A percentile compares a stretch with the other conserved stretches of the same genome.
Conservation (phyloP, 2,329 filamentous ascomycete species). For the Boeremia lycopersici region DNA sequence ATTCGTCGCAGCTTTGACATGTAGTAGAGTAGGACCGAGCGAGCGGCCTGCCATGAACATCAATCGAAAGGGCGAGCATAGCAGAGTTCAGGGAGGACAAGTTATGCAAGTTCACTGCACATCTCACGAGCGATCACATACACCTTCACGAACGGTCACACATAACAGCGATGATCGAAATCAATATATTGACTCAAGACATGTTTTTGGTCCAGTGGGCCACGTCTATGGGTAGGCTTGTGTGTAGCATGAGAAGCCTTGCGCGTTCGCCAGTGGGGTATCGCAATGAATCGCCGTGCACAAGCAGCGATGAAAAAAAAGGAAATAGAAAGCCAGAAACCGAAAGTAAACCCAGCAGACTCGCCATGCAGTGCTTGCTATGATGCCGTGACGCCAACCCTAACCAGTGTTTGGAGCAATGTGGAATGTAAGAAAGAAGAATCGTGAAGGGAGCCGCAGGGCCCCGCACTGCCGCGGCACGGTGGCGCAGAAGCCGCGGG, state of each 20-base stretch:
- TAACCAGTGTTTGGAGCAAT: background rate
- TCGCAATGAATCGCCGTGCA: slow-evolving; percentile 21
- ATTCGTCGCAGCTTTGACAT: background rate
- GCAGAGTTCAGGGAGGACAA: no score
- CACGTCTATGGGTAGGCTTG: slow-evolving; percentile 35
- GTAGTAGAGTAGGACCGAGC: no score
- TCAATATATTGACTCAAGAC: slow-evolving; percentile 11
- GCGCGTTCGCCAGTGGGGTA: slow-evolving; percentile 43
- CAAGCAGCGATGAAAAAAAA: background rate
- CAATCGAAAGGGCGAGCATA: background rate
- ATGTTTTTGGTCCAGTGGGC: slow-evolving; percentile 42
- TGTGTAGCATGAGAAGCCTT: slow-evolving; percentile 41
- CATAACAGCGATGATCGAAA: background rate
- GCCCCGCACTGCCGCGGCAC: background rate
- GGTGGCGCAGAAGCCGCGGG: background rate
- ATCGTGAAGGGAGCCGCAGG: background rate
- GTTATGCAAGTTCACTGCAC: background rate
- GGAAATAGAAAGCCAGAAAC: background rate
- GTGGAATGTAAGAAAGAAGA: background rate
- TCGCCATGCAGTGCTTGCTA: slow-evolving; percentile 8
- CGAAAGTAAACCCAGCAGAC: background rate
- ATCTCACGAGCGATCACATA: no score
- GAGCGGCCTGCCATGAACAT: background rate
- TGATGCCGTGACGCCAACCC: slow-evolving; percentile 11
- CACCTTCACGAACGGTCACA: no score